Base-by-base conservation (phyloP, 331 rosid species). In the Malus hybrid region DNA sequence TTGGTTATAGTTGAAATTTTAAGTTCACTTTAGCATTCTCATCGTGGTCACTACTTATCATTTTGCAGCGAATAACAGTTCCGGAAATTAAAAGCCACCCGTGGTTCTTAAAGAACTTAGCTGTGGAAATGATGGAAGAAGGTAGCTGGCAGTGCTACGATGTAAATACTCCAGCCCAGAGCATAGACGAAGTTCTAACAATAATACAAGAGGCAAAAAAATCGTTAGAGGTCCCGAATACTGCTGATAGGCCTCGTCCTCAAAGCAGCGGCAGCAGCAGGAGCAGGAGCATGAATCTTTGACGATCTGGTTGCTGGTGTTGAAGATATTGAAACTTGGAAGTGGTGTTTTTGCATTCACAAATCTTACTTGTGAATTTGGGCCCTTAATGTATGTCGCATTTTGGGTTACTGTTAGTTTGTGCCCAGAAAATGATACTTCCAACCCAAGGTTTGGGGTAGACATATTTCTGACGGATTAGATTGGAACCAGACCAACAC, bases 31-130 rank as follows among this genome's bases (percentile, higher is more conserved):
- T 10, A 7, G 24, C 5, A 19, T 69, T 16, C 71, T 67, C 66
- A 57, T 72, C 60, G 14, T 42, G 54, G 31, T 39, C 18, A 29
- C 39, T 78, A 24, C 15, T 61, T 20, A 39, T 73, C 34, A n/a
- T 27, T 76, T 32, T 10, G 34, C 11, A 93, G 96, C 87, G 94
- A 83, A 86, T 93, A 80, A 88, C 91, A 20, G 82, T 93, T 67
- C 78, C 86, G 4, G 91, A 93, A 74, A 85, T 93, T 0, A 90
- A 79, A 76, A 80, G 42, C 56, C 93, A 93, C 81, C 89, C 93
- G 19, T 93, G 96, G 96, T 93, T 93, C 84, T 72, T 89, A 75
- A 87, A 16, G 79, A 93, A 90, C 83, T 83, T 90, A 78, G 88
- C 94, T 1, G 46, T 80, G 29, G 97, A 93, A 72, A 48, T 93